Conservation (phyloP, 2,329 filamentous ascomycete species). For the Didymella exigua region DNA sequence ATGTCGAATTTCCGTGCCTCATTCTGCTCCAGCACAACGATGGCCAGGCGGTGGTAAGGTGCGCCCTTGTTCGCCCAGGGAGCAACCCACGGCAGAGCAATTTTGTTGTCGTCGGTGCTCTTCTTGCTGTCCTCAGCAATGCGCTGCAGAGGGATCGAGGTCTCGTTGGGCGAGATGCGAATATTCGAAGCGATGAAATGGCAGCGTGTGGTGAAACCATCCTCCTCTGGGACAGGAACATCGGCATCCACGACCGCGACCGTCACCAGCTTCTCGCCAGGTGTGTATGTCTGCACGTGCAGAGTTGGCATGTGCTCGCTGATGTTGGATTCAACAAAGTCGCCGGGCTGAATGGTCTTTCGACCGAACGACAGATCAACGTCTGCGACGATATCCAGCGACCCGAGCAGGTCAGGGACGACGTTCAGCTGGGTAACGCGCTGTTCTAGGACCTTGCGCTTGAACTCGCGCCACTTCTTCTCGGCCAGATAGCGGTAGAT, state of each 20-base stretch:
- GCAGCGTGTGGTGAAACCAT: constrained; percentile 79
- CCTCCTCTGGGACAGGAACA: constrained; percentile 76
- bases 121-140: constrained; percentile 49
- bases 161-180: constrained; percentile 62
- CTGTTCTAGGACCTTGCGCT: constrained; percentile 79
- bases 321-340: constrained; percentile 74
- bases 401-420: constrained; percentile 83
- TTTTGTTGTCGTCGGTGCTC: constrained; percentile 58
- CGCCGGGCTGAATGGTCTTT: constrained; percentile 73
- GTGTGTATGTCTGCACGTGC: constrained; percentile 83
- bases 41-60: constrained; percentile 84
- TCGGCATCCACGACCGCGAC: constrained; percentile 89
- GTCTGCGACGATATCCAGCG: constrained; percentile 77
- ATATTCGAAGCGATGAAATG: constrained; percentile 85
- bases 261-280: constrained; percentile 79
- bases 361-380: constrained; percentile 81
- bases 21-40: constrained; percentile 83
- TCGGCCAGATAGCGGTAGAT: constrained; percentile 92
- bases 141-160: constrained; percentile 39
- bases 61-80: constrained; percentile 88
- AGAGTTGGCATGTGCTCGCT: constrained; percentile 77
- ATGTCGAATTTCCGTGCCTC: constrained; percentile 51
- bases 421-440: constrained; percentile 86
- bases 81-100: constrained; percentile 80
- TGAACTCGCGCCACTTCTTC: constrained; percentile 84